These are phyloP conservation scores for Brassica napus DNA, from an alignment of 345 rosid genomes.

Conservation along the genomic window Da-Ae NC_063448.1:23223001-23223500, in stretches of 20 bases:
- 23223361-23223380: slow-evolving; percentile 67
- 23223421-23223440: slow-evolving; percentile 65
- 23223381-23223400: slow-evolving; percentile 49
- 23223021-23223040: background rate
- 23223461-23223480: slow-evolving; percentile 60
- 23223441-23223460: slow-evolving; percentile 90
- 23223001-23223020: background rate
- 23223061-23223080: slow-evolving; percentile 81
- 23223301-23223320: slow-evolving; percentile 76
- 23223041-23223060: slow-evolving; percentile 54
- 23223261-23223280: slow-evolving; percentile 74
- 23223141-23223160: slow-evolving; percentile 58
- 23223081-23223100: slow-evolving; percentile 98
- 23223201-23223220: background rate
- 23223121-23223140: slow-evolving; percentile 97
- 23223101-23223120: slow-evolving; percentile 93
- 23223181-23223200: background rate
- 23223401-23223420: background rate
- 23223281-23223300: slow-evolving; percentile 63
- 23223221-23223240: background rate
- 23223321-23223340: slow-evolving; percentile 65
- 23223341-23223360: slow-evolving; percentile 84
- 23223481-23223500: slow-evolving; percentile 77
- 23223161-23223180: background rate
- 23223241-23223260: slow-evolving; percentile 51